phyloP scores from a whole-genome alignment of 2,329 filamentous ascomycete genomes.

The Mariannaea sp. region DNA sequence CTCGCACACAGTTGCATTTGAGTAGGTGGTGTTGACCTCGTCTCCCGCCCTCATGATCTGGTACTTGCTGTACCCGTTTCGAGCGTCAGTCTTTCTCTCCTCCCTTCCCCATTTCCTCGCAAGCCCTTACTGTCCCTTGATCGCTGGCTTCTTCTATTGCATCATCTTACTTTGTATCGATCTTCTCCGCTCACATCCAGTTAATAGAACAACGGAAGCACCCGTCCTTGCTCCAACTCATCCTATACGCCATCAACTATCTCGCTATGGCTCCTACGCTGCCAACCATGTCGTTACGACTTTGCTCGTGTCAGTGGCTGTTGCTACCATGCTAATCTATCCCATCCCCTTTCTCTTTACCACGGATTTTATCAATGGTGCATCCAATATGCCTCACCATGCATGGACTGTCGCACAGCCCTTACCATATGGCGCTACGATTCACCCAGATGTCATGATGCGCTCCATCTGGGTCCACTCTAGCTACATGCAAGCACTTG shows the following conservation, averaged over 20 bases:
- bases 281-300: constrained; percentile 75
- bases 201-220: constrained; percentile 71
- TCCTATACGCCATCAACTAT: constrained; percentile 67
- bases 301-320: constrained; percentile 73
- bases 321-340: constrained; percentile 73
- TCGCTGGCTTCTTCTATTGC: too few species aligned
- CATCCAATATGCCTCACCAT: constrained; percentile 75
- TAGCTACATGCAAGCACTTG: constrained; percentile 77
- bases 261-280: constrained; percentile 71
- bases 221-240: constrained; percentile 67
- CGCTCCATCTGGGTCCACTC: constrained; percentile 82
- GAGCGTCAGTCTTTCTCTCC: constrained; percentile 63
- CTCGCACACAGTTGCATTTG: constrained; percentile 26
- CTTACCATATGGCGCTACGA: constrained; percentile 55
- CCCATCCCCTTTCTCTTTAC: constrained; percentile 77
- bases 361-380: constrained; percentile 71
- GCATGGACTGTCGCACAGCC: constrained; percentile 79
- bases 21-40: constrained; percentile 24
- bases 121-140: constrained; percentile 3
- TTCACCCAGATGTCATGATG: constrained; percentile 74
- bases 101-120: constrained; percentile 13
- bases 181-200: constrained; percentile 26
- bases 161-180: too few species aligned
- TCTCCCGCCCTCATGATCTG: constrained; percentile 64
- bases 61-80: constrained; percentile 77